Percentiles rank a stretch among this genome's conserved stretches.
Evolutionary conservation across 2,329 filamentous ascomycete genomes (phyloP).

Genomic region (Fusarium sambucinum): DNA sequence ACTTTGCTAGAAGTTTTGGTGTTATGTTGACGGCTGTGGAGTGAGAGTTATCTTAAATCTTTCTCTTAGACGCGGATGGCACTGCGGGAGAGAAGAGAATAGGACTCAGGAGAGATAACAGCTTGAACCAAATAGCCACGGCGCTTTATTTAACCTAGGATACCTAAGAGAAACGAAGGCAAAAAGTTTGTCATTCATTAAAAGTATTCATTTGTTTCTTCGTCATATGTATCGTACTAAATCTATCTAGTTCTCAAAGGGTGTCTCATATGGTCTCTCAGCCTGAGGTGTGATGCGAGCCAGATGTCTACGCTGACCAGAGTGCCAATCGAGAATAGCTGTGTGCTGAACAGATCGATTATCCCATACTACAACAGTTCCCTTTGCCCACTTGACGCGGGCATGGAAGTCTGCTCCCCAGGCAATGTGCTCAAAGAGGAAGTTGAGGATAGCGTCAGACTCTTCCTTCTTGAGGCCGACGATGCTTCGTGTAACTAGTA

Average conservation of each 20-base stretch:
- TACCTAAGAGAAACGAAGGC: not conserved
- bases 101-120: not conserved
- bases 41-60: not conserved
- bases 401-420: constrained; percentile 75
- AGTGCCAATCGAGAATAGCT: constrained; percentile 84
- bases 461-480: constrained; percentile 90
- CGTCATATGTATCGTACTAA: not conserved
- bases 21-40: not conserved
- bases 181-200: too few relatives aligned
- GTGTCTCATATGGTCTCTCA: constrained; percentile 80
- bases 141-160: not conserved
- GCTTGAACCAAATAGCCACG: not conserved
- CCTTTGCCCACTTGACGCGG: constrained; percentile 79
- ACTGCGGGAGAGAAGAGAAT: not conserved
- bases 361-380: constrained; percentile 90
- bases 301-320: constrained; percentile 81
- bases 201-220: not conserved
- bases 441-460: constrained; percentile 79
- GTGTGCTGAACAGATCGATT: constrained; percentile 85
- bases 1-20: not conserved
- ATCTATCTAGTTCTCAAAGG: constrained; percentile 49
- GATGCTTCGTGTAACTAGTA: constrained; percentile 79
- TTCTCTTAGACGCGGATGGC: rapidly evolving
- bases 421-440: constrained; percentile 70
- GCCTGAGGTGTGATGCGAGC: constrained; percentile 87